These are phyloP conservation scores for Apiosordaria backusii DNA, from an alignment of 495 filamentous ascomycete species.

Conservation along the genomic window DNA sequence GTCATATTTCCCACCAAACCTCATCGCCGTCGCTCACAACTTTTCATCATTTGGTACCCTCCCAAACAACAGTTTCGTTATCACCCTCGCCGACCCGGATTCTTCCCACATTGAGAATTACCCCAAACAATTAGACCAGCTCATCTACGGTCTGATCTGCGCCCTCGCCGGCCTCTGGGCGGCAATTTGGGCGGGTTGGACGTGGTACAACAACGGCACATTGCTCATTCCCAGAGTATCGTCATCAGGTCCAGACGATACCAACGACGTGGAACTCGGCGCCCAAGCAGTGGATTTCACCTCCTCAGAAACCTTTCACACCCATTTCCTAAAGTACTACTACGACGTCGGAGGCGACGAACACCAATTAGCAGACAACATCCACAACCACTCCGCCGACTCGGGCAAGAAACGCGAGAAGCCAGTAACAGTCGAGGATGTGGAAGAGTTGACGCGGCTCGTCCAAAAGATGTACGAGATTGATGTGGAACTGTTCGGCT, in stretches of 20 bases:
- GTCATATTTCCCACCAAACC: neutral
- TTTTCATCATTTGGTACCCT: neutral
- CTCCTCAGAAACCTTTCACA: neutral
- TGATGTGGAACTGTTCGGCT: neutral
- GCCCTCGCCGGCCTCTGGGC: neutral
- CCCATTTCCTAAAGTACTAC: neutral
- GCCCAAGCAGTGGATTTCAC: neutral
- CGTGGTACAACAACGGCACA: neutral
- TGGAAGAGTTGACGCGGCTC: neutral
- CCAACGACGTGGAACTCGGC: neutral
- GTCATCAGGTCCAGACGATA: neutral
- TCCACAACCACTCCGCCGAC: neutral
- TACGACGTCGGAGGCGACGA: neutral
- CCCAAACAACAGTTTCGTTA: neutral
- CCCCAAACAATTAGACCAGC: neutral
- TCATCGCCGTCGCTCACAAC: neutral
- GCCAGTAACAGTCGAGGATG: neutral
- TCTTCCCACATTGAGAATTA: neutral
- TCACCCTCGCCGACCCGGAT: neutral
- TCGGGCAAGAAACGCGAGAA: neutral
- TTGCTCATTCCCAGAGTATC: neutral
- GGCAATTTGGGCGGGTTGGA: neutral
- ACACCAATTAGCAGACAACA: neutral
- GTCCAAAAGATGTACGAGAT: constrained; percentile 5
- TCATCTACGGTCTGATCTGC: neutral